Percentiles rank a stretch among this genome's conserved stretches.
Evolutionary conservation across 2,329 filamentous ascomycete genomes (phyloP).

Genomic region (Ramichloridium luteum): DNA sequence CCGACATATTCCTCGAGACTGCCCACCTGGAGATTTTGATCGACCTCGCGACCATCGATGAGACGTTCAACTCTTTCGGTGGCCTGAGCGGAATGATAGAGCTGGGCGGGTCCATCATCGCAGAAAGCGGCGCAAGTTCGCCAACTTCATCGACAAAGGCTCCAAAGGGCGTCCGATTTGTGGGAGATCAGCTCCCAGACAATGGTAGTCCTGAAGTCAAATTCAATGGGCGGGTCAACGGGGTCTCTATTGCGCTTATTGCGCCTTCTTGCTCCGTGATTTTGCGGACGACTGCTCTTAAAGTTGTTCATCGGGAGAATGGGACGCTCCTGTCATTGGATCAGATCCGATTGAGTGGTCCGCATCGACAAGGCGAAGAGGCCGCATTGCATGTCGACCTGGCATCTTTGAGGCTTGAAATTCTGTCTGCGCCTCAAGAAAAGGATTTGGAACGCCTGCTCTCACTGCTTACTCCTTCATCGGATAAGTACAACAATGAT

Average conservation of each 20-base stretch:
- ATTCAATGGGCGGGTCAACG: slow-evolving; percentile 63
- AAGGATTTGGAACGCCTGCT: slow-evolving; percentile 70
- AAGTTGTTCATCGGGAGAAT: slow-evolving; percentile 62
- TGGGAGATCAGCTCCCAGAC: slow-evolving; percentile 23
- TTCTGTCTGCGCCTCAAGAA: slow-evolving; percentile 59
- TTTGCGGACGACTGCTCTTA: slow-evolving; percentile 69
- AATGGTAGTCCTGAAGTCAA: slow-evolving; percentile 39
- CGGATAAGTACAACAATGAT: slow-evolving; percentile 75
- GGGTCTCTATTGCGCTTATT: slow-evolving; percentile 61
- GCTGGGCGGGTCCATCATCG: slow-evolving; percentile 71
- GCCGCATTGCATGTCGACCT: slow-evolving; percentile 13
- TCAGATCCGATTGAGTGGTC: slow-evolving; percentile 61
- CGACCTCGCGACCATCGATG: slow-evolving; percentile 70
- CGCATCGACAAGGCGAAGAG: slow-evolving; percentile 34
- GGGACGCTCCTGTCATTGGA: slow-evolving; percentile 62
- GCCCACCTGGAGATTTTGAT: slow-evolving; percentile 64
- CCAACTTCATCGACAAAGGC: slow-evolving; percentile 24
- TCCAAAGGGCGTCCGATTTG: slow-evolving; percentile 46
- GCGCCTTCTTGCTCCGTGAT: slow-evolving; percentile 65
- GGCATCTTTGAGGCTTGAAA: slow-evolving; percentile 52
- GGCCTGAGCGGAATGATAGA: slow-evolving; percentile 85
- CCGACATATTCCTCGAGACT: slow-evolving; percentile 52
- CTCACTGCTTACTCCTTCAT: slow-evolving; percentile 79
- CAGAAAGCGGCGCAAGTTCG: slow-evolving; percentile 37
- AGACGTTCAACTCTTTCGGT: slow-evolving; percentile 78